Evolutionary conservation across 1,284 basidiomycete species (phyloP).

Genomic region (Xerocomus minutiporus): DNA sequence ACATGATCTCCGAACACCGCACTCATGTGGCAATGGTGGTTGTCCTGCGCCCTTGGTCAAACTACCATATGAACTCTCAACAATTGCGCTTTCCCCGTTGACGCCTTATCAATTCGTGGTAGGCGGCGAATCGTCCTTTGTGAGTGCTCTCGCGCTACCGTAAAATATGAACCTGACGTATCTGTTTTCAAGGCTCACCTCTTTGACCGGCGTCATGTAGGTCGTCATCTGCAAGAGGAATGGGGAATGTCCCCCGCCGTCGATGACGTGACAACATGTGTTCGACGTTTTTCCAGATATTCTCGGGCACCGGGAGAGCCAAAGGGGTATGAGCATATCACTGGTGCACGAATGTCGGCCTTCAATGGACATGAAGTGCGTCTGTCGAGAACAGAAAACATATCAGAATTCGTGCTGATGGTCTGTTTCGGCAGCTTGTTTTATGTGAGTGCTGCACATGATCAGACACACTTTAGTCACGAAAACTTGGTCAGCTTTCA

Average conservation of each 20-base stretch:
- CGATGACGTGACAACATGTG: conserved; percentile 67
- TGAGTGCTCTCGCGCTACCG: conserved; percentile 32
- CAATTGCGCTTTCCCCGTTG: conserved; percentile 63
- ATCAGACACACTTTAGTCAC: conserved; percentile 8
- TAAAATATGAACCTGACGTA: background rate
- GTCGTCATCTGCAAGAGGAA: conserved; percentile 59
- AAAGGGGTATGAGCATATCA: conserved; percentile 60
- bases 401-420: conserved; percentile 8
- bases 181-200: conserved; percentile 63
- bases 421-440: conserved; percentile 20
- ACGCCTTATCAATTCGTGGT: conserved; percentile 74
- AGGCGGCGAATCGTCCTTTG: conserved; percentile 66
- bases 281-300: conserved; percentile 74
- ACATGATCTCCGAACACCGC: conserved; percentile 76
- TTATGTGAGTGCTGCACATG: conserved; percentile 24
- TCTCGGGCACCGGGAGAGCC: conserved; percentile 35
- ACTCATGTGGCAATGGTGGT: conserved; percentile 48
- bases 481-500: conserved; percentile 54
- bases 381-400: conserved; percentile 1
- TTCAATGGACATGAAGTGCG: conserved; percentile 77
- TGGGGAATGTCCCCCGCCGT: conserved; percentile 62
- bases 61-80: conserved; percentile 56
- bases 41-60: conserved; percentile 70
- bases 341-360: conserved; percentile 72
- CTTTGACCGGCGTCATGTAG: conserved; percentile 80